These are phyloP conservation scores for Gynandropsis gynandra DNA, from an alignment of 345 rosid genomes.

Conservation along the genomic window DNA sequence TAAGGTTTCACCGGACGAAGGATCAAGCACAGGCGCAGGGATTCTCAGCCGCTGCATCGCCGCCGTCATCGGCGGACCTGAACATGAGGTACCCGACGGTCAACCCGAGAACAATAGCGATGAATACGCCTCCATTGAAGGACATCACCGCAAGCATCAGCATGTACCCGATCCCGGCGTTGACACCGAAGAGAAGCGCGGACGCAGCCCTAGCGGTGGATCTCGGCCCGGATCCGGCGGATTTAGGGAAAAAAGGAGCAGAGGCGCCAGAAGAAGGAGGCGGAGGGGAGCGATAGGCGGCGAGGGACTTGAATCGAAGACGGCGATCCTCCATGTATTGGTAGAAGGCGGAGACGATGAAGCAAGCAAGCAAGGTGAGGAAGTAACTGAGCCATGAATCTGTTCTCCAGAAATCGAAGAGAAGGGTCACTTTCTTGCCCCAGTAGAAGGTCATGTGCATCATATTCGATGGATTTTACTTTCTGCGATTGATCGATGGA, in stretches of 20 bases:
- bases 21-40: slow-evolving; percentile 62
- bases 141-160: slow-evolving; percentile 84
- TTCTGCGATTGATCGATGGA: slow-evolving; percentile 10
- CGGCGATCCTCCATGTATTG: slow-evolving; percentile 64
- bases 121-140: slow-evolving; percentile 77
- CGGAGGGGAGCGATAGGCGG: slow-evolving; percentile 19
- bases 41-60: slow-evolving; percentile 27
- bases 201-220: slow-evolving; percentile 35
- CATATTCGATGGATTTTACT: slow-evolving; percentile 37
- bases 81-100: slow-evolving; percentile 51
- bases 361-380: slow-evolving; percentile 61
- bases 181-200: slow-evolving; percentile 49
- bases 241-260: slow-evolving; percentile 37
- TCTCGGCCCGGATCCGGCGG: slow-evolving; percentile 19
- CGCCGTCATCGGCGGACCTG: slow-evolving; percentile 35
- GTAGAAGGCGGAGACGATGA: slow-evolving; percentile 49
- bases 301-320: slow-evolving; percentile 31
- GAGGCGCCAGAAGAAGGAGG: slow-evolving; percentile 13
- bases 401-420: slow-evolving; percentile 64
- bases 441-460: slow-evolving; percentile 97
- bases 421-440: slow-evolving; percentile 60
- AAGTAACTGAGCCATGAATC: slow-evolving; percentile 53
- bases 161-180: slow-evolving; percentile 64
- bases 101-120: slow-evolving; percentile 62
- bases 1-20: background rate